These are phyloP conservation scores for Boletus speciosus DNA, from an alignment of 768 basidiomycete species.

Conservation along the genomic window DNA sequence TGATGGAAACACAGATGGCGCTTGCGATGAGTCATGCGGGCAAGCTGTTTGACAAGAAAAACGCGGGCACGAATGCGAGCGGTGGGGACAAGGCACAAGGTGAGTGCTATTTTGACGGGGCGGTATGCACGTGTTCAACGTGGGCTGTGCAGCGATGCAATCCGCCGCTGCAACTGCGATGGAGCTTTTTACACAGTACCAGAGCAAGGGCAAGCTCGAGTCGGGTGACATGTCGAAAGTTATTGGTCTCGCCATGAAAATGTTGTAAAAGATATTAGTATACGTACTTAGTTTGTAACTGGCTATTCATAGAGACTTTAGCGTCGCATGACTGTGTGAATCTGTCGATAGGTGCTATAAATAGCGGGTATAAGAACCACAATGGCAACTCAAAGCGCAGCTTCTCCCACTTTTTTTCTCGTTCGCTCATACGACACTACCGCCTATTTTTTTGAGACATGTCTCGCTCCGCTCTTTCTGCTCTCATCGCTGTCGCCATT, in stretches of 20 bases:
- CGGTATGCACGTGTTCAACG: neutral
- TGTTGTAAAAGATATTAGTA: constrained; percentile 12
- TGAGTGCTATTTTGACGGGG: neutral
- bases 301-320: neutral
- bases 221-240: constrained; percentile 29
- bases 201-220: constrained; percentile 25
- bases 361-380: constrained; percentile 5
- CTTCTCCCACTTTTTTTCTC: neutral
- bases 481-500: constrained; percentile 30
- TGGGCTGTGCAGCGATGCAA: constrained; percentile 27
- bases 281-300: too few species aligned
- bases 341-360: constrained; percentile 5
- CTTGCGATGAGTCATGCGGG: constrained; percentile 33
- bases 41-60: constrained; percentile 33
- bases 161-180: constrained; percentile 30
- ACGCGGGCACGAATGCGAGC: constrained; percentile 11
- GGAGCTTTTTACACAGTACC: constrained; percentile 24
- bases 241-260: constrained; percentile 25
- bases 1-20: constrained; percentile 16
- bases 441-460: constrained; percentile 33
- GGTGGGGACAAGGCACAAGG: constrained; percentile 27
- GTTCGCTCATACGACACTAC: neutral
- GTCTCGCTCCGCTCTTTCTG: constrained; percentile 49
- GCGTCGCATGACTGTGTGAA: constrained; percentile 2
- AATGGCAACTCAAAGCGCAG: neutral